phyloP scores from a whole-genome alignment of 306 rosid genomes.

The Arachis stenosperma region DNA sequence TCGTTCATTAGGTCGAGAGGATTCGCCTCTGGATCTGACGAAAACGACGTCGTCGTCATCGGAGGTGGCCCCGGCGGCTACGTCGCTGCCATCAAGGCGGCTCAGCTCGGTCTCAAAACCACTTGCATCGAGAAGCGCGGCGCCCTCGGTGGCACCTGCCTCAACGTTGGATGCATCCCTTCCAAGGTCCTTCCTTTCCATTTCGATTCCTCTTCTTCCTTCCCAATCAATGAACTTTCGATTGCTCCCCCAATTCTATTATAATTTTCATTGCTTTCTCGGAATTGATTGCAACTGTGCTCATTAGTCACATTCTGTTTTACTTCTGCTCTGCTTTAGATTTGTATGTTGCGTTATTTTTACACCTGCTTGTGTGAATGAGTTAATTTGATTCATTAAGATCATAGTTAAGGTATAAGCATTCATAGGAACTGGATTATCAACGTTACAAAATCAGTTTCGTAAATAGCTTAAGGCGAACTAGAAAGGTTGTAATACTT shows the following conservation, averaged over 20 bases:
- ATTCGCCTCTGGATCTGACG: constrained; percentile 89
- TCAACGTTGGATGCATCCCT: constrained; percentile 98
- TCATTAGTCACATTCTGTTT: background rate
- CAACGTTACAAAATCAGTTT: background rate
- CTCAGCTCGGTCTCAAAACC: constrained; percentile 95
- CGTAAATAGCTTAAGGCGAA: too few species aligned
- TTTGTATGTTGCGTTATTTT: background rate
- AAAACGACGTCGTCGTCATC: constrained; percentile 88
- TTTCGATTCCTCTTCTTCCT: background rate
- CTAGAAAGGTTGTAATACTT: background rate
- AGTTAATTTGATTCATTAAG: background rate
- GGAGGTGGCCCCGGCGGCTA: constrained; percentile 99
- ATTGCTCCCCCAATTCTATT: background rate
- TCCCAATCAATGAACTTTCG: background rate
- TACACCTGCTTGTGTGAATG: background rate
- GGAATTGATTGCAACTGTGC: background rate
- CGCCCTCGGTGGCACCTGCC: constrained; percentile 96
- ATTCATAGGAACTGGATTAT: background rate
- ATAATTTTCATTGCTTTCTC: background rate
- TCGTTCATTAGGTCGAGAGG: constrained; percentile 53
- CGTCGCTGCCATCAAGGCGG: constrained; percentile 97
- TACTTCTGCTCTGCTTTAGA: background rate
- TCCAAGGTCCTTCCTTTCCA: constrained; percentile 61
- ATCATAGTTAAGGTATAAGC: constrained; percentile 14
- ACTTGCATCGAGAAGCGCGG: constrained; percentile 99